Conservation (phyloP, 2,329 filamentous ascomycete genomes). For the Neodidymelliopsis sp. region DNA sequence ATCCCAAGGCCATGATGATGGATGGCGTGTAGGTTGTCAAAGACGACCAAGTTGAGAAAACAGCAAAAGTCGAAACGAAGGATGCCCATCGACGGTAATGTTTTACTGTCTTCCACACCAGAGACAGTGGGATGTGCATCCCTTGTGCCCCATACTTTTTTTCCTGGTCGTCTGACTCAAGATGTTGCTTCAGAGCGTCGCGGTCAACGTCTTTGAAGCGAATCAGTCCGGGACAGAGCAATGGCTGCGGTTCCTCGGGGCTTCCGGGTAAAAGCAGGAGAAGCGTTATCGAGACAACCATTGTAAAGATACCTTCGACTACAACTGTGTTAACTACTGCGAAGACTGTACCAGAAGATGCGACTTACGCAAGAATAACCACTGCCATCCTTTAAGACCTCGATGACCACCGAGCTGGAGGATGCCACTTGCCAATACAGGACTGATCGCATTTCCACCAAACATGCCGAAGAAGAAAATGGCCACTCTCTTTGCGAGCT, state of each 20-base stretch:
- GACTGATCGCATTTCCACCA: slow-evolving; percentile 58
- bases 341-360: background rate
- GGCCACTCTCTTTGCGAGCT: slow-evolving; percentile 58
- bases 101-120: slow-evolving; percentile 55
- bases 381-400: slow-evolving; percentile 59
- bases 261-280: slow-evolving; percentile 55
- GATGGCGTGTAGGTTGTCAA: slow-evolving; percentile 61
- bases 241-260: slow-evolving; percentile 51
- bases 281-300: slow-evolving; percentile 50
- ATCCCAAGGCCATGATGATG: slow-evolving; percentile 54
- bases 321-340: background rate
- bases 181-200: slow-evolving; percentile 44
- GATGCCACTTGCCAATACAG: slow-evolving; percentile 59
- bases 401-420: slow-evolving; percentile 54
- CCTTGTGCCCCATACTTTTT: slow-evolving; percentile 47
- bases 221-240: slow-evolving; percentile 51
- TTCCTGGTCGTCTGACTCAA: slow-evolving; percentile 45
- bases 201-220: slow-evolving; percentile 48
- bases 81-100: slow-evolving; percentile 57
- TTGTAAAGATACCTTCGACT: slow-evolving; percentile 58
- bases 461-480: slow-evolving; percentile 64
- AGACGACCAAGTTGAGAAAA: slow-evolving; percentile 62
- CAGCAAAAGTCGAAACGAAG: slow-evolving; percentile 58
- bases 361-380: slow-evolving; percentile 58
- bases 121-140: slow-evolving; percentile 46